Percentiles rank a stretch among this genome's conserved stretches.
These are phyloP conservation scores for Colletotrichum sojae DNA, from an alignment of 2,329 filamentous ascomycete genomes.

Conservation along the genomic window DNA sequence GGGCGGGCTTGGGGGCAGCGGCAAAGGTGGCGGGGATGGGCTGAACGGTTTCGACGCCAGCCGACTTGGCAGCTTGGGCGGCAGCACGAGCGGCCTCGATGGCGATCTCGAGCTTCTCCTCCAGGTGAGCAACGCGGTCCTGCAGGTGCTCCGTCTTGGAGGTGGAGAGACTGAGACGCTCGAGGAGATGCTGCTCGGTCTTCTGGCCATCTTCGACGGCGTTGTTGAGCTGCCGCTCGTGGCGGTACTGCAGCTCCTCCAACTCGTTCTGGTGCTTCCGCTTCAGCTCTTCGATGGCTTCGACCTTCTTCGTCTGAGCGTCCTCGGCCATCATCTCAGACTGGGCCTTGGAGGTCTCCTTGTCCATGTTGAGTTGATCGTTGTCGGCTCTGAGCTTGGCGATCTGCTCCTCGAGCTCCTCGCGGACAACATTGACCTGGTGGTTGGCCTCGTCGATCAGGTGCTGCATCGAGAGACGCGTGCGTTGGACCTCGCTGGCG, in stretches of 20 bases:
- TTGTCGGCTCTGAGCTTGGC: constrained; percentile 79
- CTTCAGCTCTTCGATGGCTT: constrained; percentile 64
- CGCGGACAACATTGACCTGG: constrained; percentile 86
- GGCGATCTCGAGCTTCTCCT: constrained; percentile 92
- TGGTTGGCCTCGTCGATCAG: constrained; percentile 89
- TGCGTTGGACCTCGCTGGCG: constrained; percentile 84
- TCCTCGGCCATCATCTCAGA: constrained; percentile 90
- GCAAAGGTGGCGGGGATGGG: constrained; percentile 49
- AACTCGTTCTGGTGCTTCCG: constrained; percentile 77
- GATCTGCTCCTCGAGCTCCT: constrained; percentile 86
- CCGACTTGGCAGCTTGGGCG: constrained; percentile 78
- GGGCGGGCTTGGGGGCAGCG: constrained; percentile 47
- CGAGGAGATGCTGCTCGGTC: constrained; percentile 82
- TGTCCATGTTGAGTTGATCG: constrained; percentile 83
- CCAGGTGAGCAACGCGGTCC: constrained; percentile 86
- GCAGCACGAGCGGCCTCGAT: constrained; percentile 90
- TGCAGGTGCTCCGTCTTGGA: constrained; percentile 89
- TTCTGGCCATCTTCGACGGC: constrained; percentile 86
- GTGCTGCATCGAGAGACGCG: constrained; percentile 81
- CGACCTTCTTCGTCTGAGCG: constrained; percentile 77
- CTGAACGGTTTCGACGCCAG: constrained; percentile 57
- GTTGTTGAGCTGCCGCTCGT: constrained; percentile 81
- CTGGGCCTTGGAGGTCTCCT: constrained; percentile 84
- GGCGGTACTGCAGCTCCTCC: constrained; percentile 82
- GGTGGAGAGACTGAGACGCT: constrained; percentile 85